Conservation (phyloP, 164 flowering plant species). For the Stephania japonica region DNA sequence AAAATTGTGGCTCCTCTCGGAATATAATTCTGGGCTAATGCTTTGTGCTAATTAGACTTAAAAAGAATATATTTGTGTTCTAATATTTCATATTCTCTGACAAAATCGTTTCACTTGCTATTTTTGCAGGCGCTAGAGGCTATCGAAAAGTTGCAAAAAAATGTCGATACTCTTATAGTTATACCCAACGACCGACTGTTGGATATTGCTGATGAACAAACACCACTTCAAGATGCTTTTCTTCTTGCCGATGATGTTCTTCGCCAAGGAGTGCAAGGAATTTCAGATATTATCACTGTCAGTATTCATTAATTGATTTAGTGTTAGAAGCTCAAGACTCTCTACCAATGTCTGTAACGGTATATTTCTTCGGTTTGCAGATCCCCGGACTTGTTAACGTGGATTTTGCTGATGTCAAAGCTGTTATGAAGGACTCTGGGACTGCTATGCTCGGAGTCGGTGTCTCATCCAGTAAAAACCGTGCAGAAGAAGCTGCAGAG, state of each 20-base stretch:
- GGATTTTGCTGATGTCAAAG: conserved; percentile 99
- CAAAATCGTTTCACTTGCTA: neutral
- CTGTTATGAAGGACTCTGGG: conserved; percentile 97
- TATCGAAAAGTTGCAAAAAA: conserved; percentile 85
- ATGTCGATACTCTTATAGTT: conserved; percentile 94
- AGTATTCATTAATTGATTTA: conserved; percentile 23
- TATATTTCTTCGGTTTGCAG: conserved; percentile 39
- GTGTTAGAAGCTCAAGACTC: neutral
- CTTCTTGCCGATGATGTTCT: conserved; percentile 98
- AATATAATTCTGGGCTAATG: neutral
- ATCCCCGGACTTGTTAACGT: conserved; percentile 98
- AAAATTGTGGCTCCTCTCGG: neutral
- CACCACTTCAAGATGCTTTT: conserved; percentile 96
- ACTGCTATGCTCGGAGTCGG: conserved; percentile 99
- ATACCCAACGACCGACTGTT: conserved; percentile 94
- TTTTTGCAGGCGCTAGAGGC: conserved; percentile 88
- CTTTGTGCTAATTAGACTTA: neutral
- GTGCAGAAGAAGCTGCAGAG: conserved; percentile 99
- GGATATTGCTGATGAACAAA: conserved; percentile 90
- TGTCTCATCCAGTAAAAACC: conserved; percentile 95
- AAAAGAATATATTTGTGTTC: neutral
- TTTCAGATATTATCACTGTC: conserved; percentile 95
- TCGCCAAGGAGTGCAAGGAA: conserved; percentile 99
- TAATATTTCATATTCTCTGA: neutral
- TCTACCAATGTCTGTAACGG: neutral